phyloP scores from a whole-genome alignment of 495 filamentous ascomycete species.

The Aspergillus funiculosus region DNA sequence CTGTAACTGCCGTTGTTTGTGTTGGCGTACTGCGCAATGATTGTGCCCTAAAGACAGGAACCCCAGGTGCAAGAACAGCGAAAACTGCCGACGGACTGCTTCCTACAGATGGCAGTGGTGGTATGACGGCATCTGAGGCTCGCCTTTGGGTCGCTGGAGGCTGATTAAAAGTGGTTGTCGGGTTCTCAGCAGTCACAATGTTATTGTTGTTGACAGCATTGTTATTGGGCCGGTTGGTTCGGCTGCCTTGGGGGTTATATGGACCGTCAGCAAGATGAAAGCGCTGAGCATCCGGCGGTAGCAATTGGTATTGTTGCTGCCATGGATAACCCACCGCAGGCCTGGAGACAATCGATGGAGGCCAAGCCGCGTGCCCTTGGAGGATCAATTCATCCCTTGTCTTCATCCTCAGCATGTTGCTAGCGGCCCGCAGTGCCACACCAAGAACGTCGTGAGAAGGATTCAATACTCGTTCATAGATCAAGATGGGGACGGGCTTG shows the following conservation, averaged over 20 bases:
- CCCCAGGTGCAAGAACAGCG: too few species aligned
- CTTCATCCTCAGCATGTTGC: constrained; percentile 6
- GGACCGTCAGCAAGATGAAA: not conserved
- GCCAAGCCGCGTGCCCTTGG: not conserved
- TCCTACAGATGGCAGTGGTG: too few species aligned
- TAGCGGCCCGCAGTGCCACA: constrained; percentile 8
- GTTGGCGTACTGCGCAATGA: too few species aligned
- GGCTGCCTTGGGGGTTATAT: not conserved
- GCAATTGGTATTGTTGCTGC: not conserved
- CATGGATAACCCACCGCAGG: not conserved
- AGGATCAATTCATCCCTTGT: not conserved
- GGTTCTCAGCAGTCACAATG: too few species aligned
- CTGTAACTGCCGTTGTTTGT: too few species aligned
- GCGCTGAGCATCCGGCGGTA: not conserved
- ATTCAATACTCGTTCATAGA: constrained; percentile 37
- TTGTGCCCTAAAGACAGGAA: too few species aligned
- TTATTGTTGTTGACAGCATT: not conserved
- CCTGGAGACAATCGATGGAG: too few species aligned
- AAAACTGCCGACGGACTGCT: too few species aligned
- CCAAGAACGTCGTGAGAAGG: constrained; percentile 17
- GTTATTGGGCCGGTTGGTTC: too few species aligned
- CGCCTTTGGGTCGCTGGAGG: too few species aligned
- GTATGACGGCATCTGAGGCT: too few species aligned
- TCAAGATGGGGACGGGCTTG: constrained; percentile 23
- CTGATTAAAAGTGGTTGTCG: too few species aligned